phyloP scores from a whole-genome alignment of 225 moss, liverwort and hornwort species.

The Neckera pumila region DNA sequence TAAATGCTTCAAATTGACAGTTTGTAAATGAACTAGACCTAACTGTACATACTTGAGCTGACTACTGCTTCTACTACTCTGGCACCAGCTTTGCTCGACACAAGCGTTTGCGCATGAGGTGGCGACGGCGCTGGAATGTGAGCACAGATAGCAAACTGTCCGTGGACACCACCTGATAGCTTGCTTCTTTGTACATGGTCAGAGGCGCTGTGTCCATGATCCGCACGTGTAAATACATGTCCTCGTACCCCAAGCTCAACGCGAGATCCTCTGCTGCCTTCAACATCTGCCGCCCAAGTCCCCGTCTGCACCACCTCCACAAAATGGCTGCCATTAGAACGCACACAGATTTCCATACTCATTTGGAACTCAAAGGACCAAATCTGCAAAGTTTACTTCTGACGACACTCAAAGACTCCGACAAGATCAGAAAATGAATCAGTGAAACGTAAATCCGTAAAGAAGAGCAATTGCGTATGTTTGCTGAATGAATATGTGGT shows the following conservation, averaged over 20 bases:
- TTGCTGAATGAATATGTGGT: not conserved
- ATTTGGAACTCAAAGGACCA: not conserved
- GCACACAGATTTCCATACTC: not conserved
- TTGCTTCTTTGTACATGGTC: constrained; percentile 74
- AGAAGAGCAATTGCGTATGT: not conserved
- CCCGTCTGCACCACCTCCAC: constrained; percentile 41
- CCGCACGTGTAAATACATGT: constrained; percentile 83
- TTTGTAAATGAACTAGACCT: too few species aligned
- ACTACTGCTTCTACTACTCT: not conserved
- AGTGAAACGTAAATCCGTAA: not conserved
- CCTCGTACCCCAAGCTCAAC: constrained; percentile 50
- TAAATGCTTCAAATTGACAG: too few species aligned
- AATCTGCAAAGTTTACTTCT: not conserved
- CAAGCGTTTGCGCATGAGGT: constrained; percentile 80
- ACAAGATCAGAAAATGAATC: not conserved
- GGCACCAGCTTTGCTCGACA: constrained; percentile 22
- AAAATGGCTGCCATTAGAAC: not conserved
- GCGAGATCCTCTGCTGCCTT: constrained; percentile 87
- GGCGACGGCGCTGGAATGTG: constrained; percentile 75
- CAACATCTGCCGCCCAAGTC: constrained; percentile 72
- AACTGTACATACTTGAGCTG: not conserved
- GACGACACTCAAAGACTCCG: not conserved
- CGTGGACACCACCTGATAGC: constrained; percentile 71
- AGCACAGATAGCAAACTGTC: constrained; percentile 75
- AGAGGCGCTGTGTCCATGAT: constrained; percentile 73